Evolutionary conservation across 768 basidiomycete genomes (phyloP), one percentile per base, ranked within the genome.

Genomic region (Termitomyces sp.): DNA sequence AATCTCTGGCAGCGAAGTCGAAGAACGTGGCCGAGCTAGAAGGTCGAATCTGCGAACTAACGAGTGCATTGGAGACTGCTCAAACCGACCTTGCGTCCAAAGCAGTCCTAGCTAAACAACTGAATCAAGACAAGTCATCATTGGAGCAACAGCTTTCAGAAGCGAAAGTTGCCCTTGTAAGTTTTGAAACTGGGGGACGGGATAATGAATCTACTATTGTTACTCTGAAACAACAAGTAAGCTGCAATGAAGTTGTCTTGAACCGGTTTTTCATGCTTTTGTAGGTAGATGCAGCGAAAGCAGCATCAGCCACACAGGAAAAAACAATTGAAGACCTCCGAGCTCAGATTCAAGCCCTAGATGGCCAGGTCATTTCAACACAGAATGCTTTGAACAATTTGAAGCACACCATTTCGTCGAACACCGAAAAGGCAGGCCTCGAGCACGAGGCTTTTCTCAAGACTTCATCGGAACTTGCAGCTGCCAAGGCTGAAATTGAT

Each of bases 371-470:
- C 11, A 56, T 68, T 4, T 69, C 75, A 17, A 75, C 81, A 11
- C 80, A 82, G 58, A 78, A 78, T 59, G 78, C 78, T 42, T 67
- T 90, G 17, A 79, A 82, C 30, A 69, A 69, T 3, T 69, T 86
- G 17, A 76, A 79, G 58, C 63, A 72, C 14, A 69, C 77, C 6
- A 72, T 75, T 14, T 66, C 72, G 3, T 69, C 75, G 1, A 75
- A 73, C 30, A 74, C 79, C 0, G 68, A 76, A 1, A 74, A 76
- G 15, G 81, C 82, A 15, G 81, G 82, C 44, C 70, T 76, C 41
- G 85, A 90, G 59, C 85, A 77, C 19, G 85, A 85, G 62, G 81
- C 83, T 21, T 74, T 90, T 30, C 63, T 81, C 19, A 83, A 83
- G 64, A 85, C 83, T 12, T 82, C 84, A 61, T 79, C 78, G 1